phyloP scores from a whole-genome alignment of 805 yeast species.

The Saccharomycopsis fodiens region DNA sequence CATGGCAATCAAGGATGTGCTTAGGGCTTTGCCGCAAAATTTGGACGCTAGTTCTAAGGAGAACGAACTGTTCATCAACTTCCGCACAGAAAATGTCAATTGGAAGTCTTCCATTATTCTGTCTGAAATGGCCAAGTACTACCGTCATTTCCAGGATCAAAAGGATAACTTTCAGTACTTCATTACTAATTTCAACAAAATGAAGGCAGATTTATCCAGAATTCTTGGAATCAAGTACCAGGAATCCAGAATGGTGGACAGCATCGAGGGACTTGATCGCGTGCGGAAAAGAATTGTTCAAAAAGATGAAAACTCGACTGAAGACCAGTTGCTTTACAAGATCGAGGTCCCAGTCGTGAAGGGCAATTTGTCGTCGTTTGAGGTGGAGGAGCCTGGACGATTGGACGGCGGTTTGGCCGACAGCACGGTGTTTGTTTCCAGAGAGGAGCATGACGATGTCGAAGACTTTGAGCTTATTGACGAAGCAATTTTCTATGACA shows the following conservation, averaged over 20 bases:
- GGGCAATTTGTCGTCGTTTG: slow-evolving; percentile 16
- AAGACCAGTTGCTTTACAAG: slow-evolving; percentile 36
- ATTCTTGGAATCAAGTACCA: slow-evolving; percentile 24
- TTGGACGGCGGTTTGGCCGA: slow-evolving; percentile 14
- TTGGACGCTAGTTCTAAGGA: slow-evolving; percentile 22
- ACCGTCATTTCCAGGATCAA: slow-evolving; percentile 55
- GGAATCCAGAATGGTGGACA: slow-evolving; percentile 47
- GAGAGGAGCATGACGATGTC: slow-evolving; percentile 25
- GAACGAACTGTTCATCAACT: slow-evolving; percentile 21
- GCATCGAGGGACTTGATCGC: slow-evolving; percentile 61
- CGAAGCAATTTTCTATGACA: slow-evolving; percentile 30
- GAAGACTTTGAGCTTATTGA: slow-evolving; percentile 38
- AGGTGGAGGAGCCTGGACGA: neutral
- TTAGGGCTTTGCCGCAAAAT: slow-evolving; percentile 22
- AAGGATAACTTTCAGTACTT: slow-evolving; percentile 50
- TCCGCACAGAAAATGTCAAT: slow-evolving; percentile 28
- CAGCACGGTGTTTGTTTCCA: slow-evolving; percentile 20
- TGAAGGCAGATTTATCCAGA: slow-evolving; percentile 38
- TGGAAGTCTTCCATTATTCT: slow-evolving; percentile 34
- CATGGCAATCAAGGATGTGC: slow-evolving; percentile 13
- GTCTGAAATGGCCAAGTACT: slow-evolving; percentile 40
- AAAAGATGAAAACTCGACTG: slow-evolving; percentile 40
- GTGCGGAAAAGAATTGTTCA: slow-evolving; percentile 56
- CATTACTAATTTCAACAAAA: slow-evolving; percentile 38
- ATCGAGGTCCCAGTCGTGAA: slow-evolving; percentile 32